Evolutionary conservation across 768 basidiomycete genomes (phyloP).

Genomic region (Boletellus sp.): DNA sequence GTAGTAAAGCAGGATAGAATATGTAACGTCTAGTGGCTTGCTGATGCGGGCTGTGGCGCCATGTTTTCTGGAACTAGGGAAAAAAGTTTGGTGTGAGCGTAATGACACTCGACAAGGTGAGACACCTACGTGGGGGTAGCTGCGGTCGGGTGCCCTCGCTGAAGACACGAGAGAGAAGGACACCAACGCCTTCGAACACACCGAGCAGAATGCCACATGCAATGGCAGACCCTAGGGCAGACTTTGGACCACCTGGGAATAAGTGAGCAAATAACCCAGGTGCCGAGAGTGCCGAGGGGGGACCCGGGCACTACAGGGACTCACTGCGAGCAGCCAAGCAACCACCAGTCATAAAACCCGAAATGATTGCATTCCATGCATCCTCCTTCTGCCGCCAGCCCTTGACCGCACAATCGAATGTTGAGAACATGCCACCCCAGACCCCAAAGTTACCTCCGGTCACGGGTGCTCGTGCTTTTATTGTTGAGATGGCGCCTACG

Average conservation of each 20-base stretch:
- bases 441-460: slow-evolving; percentile 96
- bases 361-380: slow-evolving; percentile 98
- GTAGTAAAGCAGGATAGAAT: slow-evolving; percentile 29
- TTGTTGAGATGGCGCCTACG: slow-evolving; percentile 89
- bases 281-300: neutral
- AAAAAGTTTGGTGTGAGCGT: slow-evolving; percentile 4
- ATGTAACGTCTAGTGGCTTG: slow-evolving; percentile 49
- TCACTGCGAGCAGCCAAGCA: slow-evolving; percentile 90
- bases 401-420: slow-evolving; percentile 98
- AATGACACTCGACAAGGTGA: neutral
- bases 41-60: slow-evolving; percentile 45
- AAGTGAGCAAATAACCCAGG: slow-evolving; percentile 6
- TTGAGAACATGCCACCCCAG: slow-evolving; percentile 98
- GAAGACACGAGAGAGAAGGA: slow-evolving; percentile 84
- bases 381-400: slow-evolving; percentile 96
- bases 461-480: slow-evolving; percentile 97
- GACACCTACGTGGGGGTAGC: slow-evolving; percentile 67
- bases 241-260: slow-evolving; percentile 79
- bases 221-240: slow-evolving; percentile 88
- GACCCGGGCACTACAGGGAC: slow-evolving; percentile 31
- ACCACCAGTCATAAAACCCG: slow-evolving; percentile 98
- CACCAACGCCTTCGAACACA: slow-evolving; percentile 93
- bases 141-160: slow-evolving; percentile 79
- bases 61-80: slow-evolving; percentile 51
- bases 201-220: slow-evolving; percentile 95